Evolutionary conservation across 345 rosid genomes (phyloP), one percentile per base, ranked within the genome.

Genomic region (Adansonia digitata): DNA sequence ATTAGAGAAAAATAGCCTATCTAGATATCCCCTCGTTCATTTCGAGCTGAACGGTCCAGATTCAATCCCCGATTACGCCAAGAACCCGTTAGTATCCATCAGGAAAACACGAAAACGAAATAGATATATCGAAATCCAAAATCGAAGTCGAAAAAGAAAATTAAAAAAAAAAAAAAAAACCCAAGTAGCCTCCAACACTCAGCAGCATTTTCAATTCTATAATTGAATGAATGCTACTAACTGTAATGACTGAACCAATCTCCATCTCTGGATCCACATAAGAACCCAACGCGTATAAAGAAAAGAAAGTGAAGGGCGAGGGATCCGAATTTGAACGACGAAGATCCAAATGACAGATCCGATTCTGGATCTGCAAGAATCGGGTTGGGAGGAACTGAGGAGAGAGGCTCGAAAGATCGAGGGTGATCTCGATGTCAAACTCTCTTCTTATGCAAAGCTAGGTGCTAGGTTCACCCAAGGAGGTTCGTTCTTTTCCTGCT

Each of bases 301-400:
- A 11, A 9, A 14, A 9, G 18, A n/a, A 48, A 11, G 40, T 46
- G 27, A 5, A 20, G 24, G 1, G 51, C 34, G 51, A 40, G 49
- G n/a, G 70, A 65, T 40, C 51, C n/a, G 18, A 64, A 39, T 10
- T 64, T 39, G 29, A 20, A 39, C 29, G 7, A 39, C 40, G 65
- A 76, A 62, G 86, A 86, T 81, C 84, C 71, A 77, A 82, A 94
- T 92, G 97, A 81, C 85, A 81, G 97, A 90, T 76, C 66, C 88
- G 81, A 90, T 69, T 84, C 82, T 89, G 76, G 97, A 91, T 86
- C 82, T 93, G 63, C 98, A 93, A 84, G 99, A 95, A 80, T 93
- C 97, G 29, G 98, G 99, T 26, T 95, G 99, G 98, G 99, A 93
- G 81, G 99, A 95, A 74, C 87, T 93, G 63, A 86, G 99, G 83